These are phyloP conservation scores for Cyberlindnera amylophila DNA, from an alignment of 805 yeast genomes.

Conservation along the genomic window DNA sequence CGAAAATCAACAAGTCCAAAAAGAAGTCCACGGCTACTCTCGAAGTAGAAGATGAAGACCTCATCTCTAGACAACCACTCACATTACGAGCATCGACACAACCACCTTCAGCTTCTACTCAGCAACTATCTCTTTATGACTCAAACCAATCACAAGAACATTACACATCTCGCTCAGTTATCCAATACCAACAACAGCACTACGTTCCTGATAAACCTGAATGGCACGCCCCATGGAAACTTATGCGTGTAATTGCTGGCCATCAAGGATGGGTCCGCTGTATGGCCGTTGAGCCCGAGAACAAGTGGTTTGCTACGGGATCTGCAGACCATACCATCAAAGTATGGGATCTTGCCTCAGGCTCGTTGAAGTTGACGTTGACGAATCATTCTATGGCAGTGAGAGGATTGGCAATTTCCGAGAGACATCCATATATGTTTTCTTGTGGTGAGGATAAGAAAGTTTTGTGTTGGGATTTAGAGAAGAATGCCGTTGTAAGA, in stretches of 20 bases:
- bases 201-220: slow-evolving; percentile 25
- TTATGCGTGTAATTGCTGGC: slow-evolving; percentile 73
- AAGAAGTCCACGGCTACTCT: slow-evolving; percentile 2
- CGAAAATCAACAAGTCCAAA: slow-evolving; percentile 21
- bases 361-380: slow-evolving; percentile 65
- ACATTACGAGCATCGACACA: slow-evolving; percentile 4
- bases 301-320: slow-evolving; percentile 90
- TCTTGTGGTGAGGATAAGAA: slow-evolving; percentile 92
- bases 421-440: slow-evolving; percentile 81
- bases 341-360: slow-evolving; percentile 83
- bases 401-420: slow-evolving; percentile 67
- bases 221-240: slow-evolving; percentile 67
- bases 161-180: slow-evolving; percentile 12
- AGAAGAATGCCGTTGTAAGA: slow-evolving; percentile 72
- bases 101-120: neutral
- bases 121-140: slow-evolving; percentile 6
- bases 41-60: slow-evolving; percentile 6
- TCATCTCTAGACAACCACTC: neutral
- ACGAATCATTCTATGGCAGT: slow-evolving; percentile 93
- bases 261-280: slow-evolving; percentile 92
- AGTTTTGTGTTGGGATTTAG: slow-evolving; percentile 95
- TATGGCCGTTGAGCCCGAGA: slow-evolving; percentile 79
- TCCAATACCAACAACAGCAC: slow-evolving; percentile 14
- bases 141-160: slow-evolving; percentile 6
- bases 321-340: slow-evolving; percentile 85